Evolutionary conservation across 1,284 basidiomycete genomes (phyloP), one percentile per base, ranked within the genome.

Genomic region (Trichosporon inkin): DNA sequence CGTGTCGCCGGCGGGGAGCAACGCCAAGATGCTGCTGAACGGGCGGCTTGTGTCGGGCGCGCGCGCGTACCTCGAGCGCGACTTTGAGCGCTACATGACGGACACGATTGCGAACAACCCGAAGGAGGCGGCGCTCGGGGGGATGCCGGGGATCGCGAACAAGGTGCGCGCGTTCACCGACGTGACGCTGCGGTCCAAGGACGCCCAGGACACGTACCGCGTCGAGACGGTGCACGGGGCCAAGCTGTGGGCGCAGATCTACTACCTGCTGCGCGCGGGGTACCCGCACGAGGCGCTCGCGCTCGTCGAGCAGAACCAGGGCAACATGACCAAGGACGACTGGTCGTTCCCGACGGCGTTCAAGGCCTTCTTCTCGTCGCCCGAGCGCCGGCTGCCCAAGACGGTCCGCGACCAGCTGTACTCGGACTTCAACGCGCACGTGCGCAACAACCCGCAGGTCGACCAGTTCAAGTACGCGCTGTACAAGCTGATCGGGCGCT

Each of bases 381-480:
- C 87, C 1, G 89, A 92, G 66, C 82, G 88, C 70, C 85, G 89
- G 57, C 77, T 94, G 20, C 85, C 91, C 0, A 89, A 88, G 78
- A 80, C 84, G 0, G 84, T 91, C 65, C 85, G 91, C 20, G 92
- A 95, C 69, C 87, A 92, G 62, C 83, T 97, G 52, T 85, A 90
- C 67, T 85, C 88, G 22, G 85, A 91, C 38, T 98, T 94, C 80
- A 97, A 98, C 75, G 86, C 89, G 2, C 90, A 94, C 67, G 92
- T 98, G 84, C 78, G 93, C 57, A 90, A 91, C 72, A 88, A 89
- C 7, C 83, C 88, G 8, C 71, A 71, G 55, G 86, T 86, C 11
- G 96, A 98, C 77, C 93, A 94, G 1, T 98, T 92, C 84, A 97
- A 97, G 78, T 85, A 92, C 55, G 94, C 93, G 0, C 78, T 99